A percentile compares a stretch with the other conserved stretches of the same genome.
phyloP scores from a whole-genome alignment of 176 grass and related monocot genomes.

The Tillandsia fasciculata region DNA sequence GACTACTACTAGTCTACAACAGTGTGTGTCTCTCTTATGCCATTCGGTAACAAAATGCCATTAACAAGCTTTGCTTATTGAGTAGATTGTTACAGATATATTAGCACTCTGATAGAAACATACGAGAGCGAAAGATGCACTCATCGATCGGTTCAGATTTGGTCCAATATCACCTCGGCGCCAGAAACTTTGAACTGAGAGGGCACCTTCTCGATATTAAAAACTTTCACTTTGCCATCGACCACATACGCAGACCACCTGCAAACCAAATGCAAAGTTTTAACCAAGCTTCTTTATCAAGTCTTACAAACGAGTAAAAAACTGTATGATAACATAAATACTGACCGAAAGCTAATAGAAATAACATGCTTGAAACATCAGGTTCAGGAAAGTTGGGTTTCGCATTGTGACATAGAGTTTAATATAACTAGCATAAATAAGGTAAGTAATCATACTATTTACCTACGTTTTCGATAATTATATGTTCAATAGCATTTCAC shows the following conservation, averaged over 20 bases:
- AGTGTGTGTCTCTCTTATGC: too few species aligned
- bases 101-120: not conserved
- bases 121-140: not conserved
- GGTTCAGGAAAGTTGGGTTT: too few species aligned
- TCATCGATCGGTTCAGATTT: slow-evolving; percentile 37
- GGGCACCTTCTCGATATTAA: slow-evolving; percentile 83
- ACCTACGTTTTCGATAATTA: not conserved
- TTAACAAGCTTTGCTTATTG: too few species aligned
- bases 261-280: slow-evolving; percentile 5
- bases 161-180: slow-evolving; percentile 73
- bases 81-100: too few species aligned
- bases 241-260: slow-evolving; percentile 95
- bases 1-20: too few species aligned
- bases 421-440: too few species aligned
- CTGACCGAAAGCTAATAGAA: too few species aligned
- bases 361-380: too few species aligned
- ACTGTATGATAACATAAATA: not conserved
- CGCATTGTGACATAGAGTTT: too few species aligned
- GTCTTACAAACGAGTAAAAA: not conserved
- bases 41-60: too few species aligned
- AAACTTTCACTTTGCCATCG: slow-evolving; percentile 68
- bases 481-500: not conserved
- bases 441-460: too few species aligned
- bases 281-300: not conserved
- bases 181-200: slow-evolving; percentile 82